Evolutionary conservation across 306 rosid species (phyloP).

Genomic region (Prunus armeniaca): DNA sequence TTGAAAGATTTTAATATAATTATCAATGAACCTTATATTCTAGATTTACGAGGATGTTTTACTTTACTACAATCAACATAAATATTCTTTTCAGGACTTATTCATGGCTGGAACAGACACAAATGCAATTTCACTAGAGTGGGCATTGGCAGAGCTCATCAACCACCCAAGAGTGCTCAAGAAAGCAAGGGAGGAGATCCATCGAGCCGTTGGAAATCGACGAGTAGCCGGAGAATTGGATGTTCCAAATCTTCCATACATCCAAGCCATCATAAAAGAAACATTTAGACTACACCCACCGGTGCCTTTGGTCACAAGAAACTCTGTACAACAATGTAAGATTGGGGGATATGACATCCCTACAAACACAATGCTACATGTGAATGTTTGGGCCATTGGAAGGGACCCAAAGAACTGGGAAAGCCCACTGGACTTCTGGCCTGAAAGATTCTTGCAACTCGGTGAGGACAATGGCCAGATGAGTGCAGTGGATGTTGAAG

Average conservation of each 20-base stretch:
- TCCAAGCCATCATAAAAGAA: constrained; percentile 53
- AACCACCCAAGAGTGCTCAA: constrained; percentile 41
- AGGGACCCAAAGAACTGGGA: constrained; percentile 53
- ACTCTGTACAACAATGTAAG: constrained; percentile 30
- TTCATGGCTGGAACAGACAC: constrained; percentile 45
- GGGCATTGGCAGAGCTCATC: constrained; percentile 44
- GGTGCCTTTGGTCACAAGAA: constrained; percentile 35
- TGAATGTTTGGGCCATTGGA: constrained; percentile 47
- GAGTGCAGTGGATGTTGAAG: constrained; percentile 19
- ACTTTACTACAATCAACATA: too few species aligned
- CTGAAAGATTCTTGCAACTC: constrained; percentile 24
- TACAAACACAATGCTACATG: constrained; percentile 25
- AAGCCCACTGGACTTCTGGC: constrained; percentile 38
- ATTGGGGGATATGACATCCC: constrained; percentile 37
- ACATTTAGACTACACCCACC: constrained; percentile 54
- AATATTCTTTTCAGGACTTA: constrained; percentile 29
- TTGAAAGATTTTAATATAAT: too few species aligned
- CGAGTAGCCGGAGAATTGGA: constrained; percentile 42
- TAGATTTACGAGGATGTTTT: too few species aligned
- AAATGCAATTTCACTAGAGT: constrained; percentile 32
- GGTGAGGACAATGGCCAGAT: neutral
- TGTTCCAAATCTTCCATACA: constrained; percentile 43
- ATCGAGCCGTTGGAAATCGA: constrained; percentile 27
- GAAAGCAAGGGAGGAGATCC: constrained; percentile 40
- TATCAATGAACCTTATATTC: too few species aligned